Conservation (phyloP, 176 grass and related monocot species). For the Dactylis glomerata region DNA sequence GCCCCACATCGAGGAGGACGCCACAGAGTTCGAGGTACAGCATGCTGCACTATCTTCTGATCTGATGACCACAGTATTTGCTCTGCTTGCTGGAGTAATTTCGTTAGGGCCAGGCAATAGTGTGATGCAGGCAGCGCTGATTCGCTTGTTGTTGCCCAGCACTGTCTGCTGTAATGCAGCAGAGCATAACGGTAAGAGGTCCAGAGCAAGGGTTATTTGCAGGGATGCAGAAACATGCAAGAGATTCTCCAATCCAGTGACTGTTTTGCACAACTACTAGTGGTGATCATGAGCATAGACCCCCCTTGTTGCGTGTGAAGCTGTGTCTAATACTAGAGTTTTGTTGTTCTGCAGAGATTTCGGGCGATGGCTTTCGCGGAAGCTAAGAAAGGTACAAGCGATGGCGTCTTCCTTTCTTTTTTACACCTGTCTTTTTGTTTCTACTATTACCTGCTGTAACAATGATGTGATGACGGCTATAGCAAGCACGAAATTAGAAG, state of each 20-base stretch:
- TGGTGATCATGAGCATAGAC: not conserved
- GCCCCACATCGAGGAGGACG: conserved; percentile 21
- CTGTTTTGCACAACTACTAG: not conserved
- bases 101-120: not conserved
- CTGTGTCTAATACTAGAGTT: not conserved
- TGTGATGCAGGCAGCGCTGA: not conserved
- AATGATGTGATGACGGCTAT: not conserved
- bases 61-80: not conserved
- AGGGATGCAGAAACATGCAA: not conserved
- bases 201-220: not conserved
- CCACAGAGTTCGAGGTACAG: conserved; percentile 53
- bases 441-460: not conserved
- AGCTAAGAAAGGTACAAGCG: conserved; percentile 45
- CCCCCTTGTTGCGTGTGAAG: not conserved
- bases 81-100: not conserved
- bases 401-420: not conserved
- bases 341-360: conserved; percentile 39
- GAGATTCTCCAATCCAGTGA: not conserved
- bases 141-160: not conserved
- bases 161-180: not conserved
- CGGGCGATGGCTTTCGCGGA: conserved; percentile 23
- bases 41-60: not conserved
- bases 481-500: not conserved
- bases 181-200: not conserved
- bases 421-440: not conserved